Evolutionary conservation across 805 yeast species (phyloP).

Genomic region (Candida rishiriensis): DNA sequence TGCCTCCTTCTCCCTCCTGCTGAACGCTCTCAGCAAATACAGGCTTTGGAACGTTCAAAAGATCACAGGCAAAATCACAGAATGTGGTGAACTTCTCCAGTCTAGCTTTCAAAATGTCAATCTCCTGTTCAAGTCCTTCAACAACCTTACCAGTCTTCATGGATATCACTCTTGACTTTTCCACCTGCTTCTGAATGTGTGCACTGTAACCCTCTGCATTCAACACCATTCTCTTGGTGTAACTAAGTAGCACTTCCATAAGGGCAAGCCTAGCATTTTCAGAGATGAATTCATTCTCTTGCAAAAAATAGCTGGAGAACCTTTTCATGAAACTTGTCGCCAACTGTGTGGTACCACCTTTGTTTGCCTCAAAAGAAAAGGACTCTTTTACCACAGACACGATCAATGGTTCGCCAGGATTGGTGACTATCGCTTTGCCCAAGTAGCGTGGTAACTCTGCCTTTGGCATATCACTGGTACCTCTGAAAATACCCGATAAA

Average conservation of each 20-base stretch:
- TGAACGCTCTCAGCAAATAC: slow-evolving; percentile 26
- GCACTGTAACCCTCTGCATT: slow-evolving; percentile 33
- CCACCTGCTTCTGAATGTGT: slow-evolving; percentile 32
- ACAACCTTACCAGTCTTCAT: slow-evolving; percentile 61
- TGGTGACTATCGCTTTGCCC: slow-evolving; percentile 26
- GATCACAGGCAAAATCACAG: slow-evolving; percentile 39
- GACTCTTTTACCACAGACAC: slow-evolving; percentile 40
- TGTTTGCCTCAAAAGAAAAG: slow-evolving; percentile 33
- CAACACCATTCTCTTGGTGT: slow-evolving; percentile 38
- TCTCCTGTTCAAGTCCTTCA: slow-evolving; percentile 26
- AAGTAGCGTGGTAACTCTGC: slow-evolving; percentile 42
- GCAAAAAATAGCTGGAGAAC: slow-evolving; percentile 35
- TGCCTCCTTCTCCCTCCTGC: slow-evolving; percentile 21
- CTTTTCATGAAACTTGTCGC: slow-evolving; percentile 48
- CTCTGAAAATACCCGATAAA: slow-evolving; percentile 51
- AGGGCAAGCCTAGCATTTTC: slow-evolving; percentile 27
- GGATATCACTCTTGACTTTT: slow-evolving; percentile 47
- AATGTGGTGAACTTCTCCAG: slow-evolving; percentile 42
- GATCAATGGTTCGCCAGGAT: slow-evolving; percentile 35
- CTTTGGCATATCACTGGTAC: slow-evolving; percentile 37
- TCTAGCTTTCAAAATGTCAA: slow-evolving; percentile 23
- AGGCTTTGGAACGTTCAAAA: slow-evolving; percentile 37
- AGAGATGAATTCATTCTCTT: slow-evolving; percentile 25
- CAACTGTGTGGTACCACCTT: slow-evolving; percentile 28
- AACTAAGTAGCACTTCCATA: slow-evolving; percentile 36